Evolutionary conservation across 1,139 yeast genomes (phyloP).

Genomic region (Kurtzmaniella quercitrusa): DNA sequence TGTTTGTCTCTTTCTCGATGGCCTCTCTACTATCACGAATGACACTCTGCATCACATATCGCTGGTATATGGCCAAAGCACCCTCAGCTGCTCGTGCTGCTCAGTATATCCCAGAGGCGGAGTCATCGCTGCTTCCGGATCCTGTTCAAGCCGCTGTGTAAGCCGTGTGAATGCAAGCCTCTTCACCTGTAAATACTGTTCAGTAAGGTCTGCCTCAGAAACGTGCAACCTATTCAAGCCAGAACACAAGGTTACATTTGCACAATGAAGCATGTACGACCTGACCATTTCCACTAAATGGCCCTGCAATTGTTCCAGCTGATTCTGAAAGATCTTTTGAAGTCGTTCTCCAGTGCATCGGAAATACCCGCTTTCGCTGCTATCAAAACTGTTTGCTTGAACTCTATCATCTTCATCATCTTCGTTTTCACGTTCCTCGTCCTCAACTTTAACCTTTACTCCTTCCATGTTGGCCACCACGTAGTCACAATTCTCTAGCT

Average conservation of each 20-base stretch:
- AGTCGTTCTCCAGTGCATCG: not conserved
- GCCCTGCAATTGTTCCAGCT: not conserved
- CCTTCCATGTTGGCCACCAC: slow-evolving; percentile 11
- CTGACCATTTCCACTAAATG: not conserved
- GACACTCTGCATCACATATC: not conserved
- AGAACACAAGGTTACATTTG: not conserved
- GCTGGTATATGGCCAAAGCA: not conserved
- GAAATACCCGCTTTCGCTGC: not conserved
- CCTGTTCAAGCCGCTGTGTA: not conserved
- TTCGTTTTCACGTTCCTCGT: not conserved
- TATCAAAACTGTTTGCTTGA: not conserved
- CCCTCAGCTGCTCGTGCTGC: not conserved
- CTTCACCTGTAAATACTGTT: not conserved
- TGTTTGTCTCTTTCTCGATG: too few relatives aligned
- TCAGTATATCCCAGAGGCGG: not conserved
- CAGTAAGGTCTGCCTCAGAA: not conserved
- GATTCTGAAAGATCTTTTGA: not conserved
- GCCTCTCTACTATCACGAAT: too few relatives aligned
- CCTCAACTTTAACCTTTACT: not conserved
- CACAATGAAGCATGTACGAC: not conserved
- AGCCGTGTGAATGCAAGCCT: not conserved
- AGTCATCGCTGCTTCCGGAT: not conserved
- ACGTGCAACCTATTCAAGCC: not conserved
- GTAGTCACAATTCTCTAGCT: slow-evolving; percentile 22
- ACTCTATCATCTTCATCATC: not conserved